phyloP scores from a whole-genome alignment of 2,329 filamentous ascomycete genomes.

The Epichloe coenophiala region DNA sequence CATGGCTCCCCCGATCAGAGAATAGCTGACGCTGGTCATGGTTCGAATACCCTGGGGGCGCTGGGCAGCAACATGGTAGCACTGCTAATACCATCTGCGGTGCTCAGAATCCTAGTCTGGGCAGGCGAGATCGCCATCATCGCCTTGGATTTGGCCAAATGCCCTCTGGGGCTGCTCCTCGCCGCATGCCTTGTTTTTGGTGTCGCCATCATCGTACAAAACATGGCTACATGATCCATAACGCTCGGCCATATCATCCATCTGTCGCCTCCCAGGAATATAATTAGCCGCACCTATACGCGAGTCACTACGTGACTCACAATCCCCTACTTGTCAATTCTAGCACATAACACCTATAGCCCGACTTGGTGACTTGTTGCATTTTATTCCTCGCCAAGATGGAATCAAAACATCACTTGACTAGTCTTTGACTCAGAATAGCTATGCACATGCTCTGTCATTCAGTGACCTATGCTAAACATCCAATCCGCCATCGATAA shows the following conservation, averaged over 20 bases:
- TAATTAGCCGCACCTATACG: too few species aligned
- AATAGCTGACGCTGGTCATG: slow-evolving; percentile 5
- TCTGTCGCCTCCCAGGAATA: slow-evolving; percentile 62
- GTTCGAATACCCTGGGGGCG: slow-evolving; percentile 5
- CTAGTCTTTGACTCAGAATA: too few species aligned
- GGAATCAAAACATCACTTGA: too few species aligned
- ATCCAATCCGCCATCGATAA: neutral
- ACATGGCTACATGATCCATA: slow-evolving; percentile 48
- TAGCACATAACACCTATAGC: too few species aligned
- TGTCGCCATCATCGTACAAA: slow-evolving; percentile 43
- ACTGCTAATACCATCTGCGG: slow-evolving; percentile 21
- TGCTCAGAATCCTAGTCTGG: slow-evolving; percentile 34
- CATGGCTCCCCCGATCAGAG: slow-evolving; percentile 9
- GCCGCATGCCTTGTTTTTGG: slow-evolving; percentile 48
- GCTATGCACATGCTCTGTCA: too few species aligned
- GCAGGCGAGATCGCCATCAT: slow-evolving; percentile 40
- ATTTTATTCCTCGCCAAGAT: too few species aligned
- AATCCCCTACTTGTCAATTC: too few species aligned
- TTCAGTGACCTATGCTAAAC: neutral
- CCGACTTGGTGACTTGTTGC: too few species aligned
- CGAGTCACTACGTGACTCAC: too few species aligned
- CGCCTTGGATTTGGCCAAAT: slow-evolving; percentile 49
- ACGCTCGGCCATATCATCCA: slow-evolving; percentile 47
- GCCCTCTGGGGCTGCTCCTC: slow-evolving; percentile 47
- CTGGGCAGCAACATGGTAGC: slow-evolving; percentile 20